Base-by-base conservation (phyloP, 257 asterid species). In the Striga asiatica region DNA sequence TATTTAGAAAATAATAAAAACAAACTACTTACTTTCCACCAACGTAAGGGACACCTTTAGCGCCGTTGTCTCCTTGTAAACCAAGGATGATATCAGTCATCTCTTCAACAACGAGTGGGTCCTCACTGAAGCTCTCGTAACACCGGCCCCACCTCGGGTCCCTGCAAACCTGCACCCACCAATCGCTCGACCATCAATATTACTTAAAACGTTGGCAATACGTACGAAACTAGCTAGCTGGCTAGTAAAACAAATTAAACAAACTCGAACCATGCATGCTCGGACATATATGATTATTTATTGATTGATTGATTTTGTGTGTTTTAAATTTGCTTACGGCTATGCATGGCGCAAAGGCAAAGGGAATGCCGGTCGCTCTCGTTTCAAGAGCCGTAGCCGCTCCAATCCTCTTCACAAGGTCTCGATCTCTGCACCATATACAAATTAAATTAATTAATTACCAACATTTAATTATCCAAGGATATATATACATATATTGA, bases 91-190 rank as follows among this genome's bases (percentile, higher is more conserved):
- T 47, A 3, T 67, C 68, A 0, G 73, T 67, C 73, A 67, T 67
- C 13, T 61, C 49, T 61, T 46, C 17, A 3, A 54, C 73, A 2
- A 67, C 25, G 5, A 47, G 42, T 5, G 42, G 64, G 9, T 67
- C 68, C 31, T 66, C 71, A 2, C 71, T 50, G 12, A 49, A 66
- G 16, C 71, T 66, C 38, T 58, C 71, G 6, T 66, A 67, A 32
- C 68, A 67, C 2, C 73, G 31, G 8, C 73, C 73, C 73, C 73
- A 67, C 38, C 67, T 60, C 2, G 73, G 73, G 38, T 67, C 67
- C 55, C 73, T 61, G 9, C 73, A 60, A 0, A 61, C 66, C 58
- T 55, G 16, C 38, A 35, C n/a, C n/a, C 12, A 35, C 12, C 8
- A 29, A 29, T 5, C 8, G 8, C n/a, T n/a, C n/a, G n/a, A n/a